Conservation (phyloP, 192 early-diverging fungal species). For the Chytriomyces sp. region DNA sequence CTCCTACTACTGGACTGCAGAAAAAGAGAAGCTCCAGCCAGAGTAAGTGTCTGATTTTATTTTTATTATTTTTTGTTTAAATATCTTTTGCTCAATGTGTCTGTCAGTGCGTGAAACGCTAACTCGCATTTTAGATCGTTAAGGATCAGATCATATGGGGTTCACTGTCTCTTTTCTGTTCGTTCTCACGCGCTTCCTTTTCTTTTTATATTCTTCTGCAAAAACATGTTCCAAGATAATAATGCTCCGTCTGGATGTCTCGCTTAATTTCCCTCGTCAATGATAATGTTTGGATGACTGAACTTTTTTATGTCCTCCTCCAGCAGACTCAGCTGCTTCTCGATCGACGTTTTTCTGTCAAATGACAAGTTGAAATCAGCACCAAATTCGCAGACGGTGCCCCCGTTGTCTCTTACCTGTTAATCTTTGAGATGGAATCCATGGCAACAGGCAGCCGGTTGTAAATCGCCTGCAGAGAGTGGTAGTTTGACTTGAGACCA, state of each 20-base stretch:
- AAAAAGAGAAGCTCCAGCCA: slow-evolving; percentile 27
- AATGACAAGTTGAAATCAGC: neutral
- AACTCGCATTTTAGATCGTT: neutral
- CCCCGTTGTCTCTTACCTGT: slow-evolving; percentile 28
- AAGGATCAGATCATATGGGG: neutral
- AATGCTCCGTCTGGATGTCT: neutral
- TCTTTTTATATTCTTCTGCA: neutral
- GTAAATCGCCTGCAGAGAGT: slow-evolving; percentile 40
- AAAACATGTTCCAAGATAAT: too few species aligned
- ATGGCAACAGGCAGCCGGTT: slow-evolving; percentile 38
- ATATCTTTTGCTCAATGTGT: neutral
- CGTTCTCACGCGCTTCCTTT: neutral
- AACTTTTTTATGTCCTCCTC: slow-evolving; percentile 50
- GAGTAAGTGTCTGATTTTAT: neutral
- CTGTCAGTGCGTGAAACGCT: too few species aligned
- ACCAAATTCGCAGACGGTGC: neutral
- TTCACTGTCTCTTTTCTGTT: neutral
- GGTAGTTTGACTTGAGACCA: slow-evolving; percentile 43
- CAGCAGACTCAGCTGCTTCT: slow-evolving; percentile 44
- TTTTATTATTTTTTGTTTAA: neutral
- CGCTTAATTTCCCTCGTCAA: slow-evolving; percentile 34
- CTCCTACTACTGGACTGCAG: neutral
- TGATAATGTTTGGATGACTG: slow-evolving; percentile 45
- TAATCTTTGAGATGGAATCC: slow-evolving; percentile 49
- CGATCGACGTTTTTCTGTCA: slow-evolving; percentile 45